phyloP scores from a whole-genome alignment of 768 basidiomycete species.

The Leccinum incarnatum region DNA sequence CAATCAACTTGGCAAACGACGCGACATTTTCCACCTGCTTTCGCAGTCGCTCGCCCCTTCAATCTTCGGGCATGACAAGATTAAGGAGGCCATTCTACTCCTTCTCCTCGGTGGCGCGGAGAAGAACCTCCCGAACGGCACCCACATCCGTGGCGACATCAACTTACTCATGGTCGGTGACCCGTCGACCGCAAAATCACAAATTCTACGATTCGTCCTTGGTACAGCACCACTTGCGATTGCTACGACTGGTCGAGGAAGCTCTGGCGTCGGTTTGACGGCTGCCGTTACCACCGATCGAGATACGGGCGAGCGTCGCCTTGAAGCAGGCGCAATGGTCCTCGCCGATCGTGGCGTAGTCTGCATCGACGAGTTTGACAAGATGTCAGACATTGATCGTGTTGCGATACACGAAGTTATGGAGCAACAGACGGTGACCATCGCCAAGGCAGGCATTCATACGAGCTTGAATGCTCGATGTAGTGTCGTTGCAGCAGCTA shows the following conservation, averaged over 20 bases:
- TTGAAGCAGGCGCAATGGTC: conserved; percentile 99
- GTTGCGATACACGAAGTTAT: conserved; percentile 99
- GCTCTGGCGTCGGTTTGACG: conserved; percentile 98
- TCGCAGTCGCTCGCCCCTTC: conserved; percentile 96
- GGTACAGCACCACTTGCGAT: conserved; percentile 96
- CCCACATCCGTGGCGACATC: conserved; percentile 98
- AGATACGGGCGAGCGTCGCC: conserved; percentile 93
- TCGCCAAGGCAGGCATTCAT: conserved; percentile 98
- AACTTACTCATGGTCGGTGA: conserved; percentile 99
- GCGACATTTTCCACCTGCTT: conserved; percentile 82
- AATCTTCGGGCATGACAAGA: conserved; percentile 94
- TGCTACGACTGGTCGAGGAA: conserved; percentile 96
- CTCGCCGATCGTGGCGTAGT: conserved; percentile 98
- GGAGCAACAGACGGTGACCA: conserved; percentile 99
- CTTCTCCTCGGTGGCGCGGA: conserved; percentile 95
- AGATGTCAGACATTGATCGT: conserved; percentile 98
- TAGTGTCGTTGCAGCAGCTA: conserved; percentile 96
- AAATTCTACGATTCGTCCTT: conserved; percentile 92
- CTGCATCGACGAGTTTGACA: conserved; percentile 99
- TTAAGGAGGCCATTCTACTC: conserved; percentile 91
- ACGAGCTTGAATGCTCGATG: conserved; percentile 97
- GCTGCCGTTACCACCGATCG: conserved; percentile 98
- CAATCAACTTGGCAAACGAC: conserved; percentile 87
- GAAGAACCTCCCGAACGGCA: conserved; percentile 96
- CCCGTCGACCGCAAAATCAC: conserved; percentile 97